Conservation (phyloP, 2,329 filamentous ascomycete species). For the Fusarium miscanthi region DNA sequence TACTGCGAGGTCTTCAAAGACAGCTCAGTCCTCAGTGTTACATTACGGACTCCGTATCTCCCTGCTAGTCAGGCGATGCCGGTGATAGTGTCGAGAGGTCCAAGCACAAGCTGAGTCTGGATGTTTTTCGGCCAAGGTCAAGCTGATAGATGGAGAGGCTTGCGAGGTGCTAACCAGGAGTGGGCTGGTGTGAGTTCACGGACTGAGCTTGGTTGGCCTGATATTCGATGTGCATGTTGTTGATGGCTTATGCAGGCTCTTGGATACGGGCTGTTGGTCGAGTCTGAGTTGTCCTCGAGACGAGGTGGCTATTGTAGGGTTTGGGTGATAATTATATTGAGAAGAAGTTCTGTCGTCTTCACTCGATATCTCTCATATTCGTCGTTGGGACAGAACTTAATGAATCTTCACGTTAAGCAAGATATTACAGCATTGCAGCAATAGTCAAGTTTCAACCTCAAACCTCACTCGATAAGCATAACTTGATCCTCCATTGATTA, state of each 20-base stretch:
- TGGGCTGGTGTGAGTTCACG: slow-evolving; percentile 9
- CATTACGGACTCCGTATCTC: neutral
- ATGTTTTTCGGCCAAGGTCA: neutral
- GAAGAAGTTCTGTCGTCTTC: neutral
- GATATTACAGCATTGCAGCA: neutral
- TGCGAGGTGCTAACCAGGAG: slow-evolving; percentile 13
- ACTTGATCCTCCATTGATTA: neutral
- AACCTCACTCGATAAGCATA: neutral
- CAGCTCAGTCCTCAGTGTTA: neutral
- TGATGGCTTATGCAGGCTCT: neutral
- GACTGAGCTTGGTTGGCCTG: neutral
- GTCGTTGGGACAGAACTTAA: neutral
- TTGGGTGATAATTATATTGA: neutral
- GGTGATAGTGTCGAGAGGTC: slow-evolving; percentile 8
- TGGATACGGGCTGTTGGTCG: neutral
- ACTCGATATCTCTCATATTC: neutral
- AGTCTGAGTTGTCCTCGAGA: neutral
- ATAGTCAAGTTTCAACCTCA: neutral
- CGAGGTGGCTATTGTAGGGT: neutral
- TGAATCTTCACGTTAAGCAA: neutral
- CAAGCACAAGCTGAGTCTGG: slow-evolving; percentile 20
- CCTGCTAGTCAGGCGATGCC: slow-evolving; percentile 15
- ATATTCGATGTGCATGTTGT: neutral
- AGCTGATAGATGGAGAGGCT: neutral
- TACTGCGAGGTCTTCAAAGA: neutral